phyloP scores from a whole-genome alignment of 2,329 filamentous ascomycete species.

The Geosmithia putterillii region DNA sequence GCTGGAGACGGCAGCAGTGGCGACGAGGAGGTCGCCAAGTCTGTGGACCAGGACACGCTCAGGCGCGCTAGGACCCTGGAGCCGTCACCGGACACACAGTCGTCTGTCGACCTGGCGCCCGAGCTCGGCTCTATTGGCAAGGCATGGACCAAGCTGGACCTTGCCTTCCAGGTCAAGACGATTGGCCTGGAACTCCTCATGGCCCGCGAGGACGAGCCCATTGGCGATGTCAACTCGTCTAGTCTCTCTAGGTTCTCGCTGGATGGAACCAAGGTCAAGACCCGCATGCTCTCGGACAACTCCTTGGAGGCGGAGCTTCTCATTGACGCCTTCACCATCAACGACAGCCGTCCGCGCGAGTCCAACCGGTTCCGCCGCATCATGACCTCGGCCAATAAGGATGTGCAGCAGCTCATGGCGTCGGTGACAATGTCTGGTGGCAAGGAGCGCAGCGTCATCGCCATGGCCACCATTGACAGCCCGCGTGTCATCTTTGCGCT shows the following conservation, averaged over 20 bases:
- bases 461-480: constrained; percentile 87
- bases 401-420: constrained; percentile 97
- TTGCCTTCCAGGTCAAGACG: constrained; percentile 79
- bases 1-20: constrained; percentile 52
- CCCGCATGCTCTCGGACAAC: constrained; percentile 84
- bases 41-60: constrained; percentile 49
- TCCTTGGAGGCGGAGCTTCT: constrained; percentile 87
- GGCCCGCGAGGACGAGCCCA: constrained; percentile 60
- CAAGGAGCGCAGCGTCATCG: constrained; percentile 68
- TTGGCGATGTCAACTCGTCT: constrained; percentile 64
- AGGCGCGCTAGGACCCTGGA: constrained; percentile 32
- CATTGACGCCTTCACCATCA: constrained; percentile 88
- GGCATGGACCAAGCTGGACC: constrained; percentile 85
- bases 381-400: constrained; percentile 92
- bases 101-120: constrained; percentile 46
- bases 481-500: constrained; percentile 89
- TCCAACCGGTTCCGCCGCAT: constrained; percentile 96
- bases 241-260: constrained; percentile 91
- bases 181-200: constrained; percentile 81
- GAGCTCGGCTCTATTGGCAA: constrained; percentile 58
- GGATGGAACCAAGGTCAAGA: constrained; percentile 83
- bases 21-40: constrained; percentile 62
- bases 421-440: constrained; percentile 87
- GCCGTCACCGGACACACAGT: constrained; percentile 20
- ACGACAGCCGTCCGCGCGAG: constrained; percentile 78